Evolutionary conservation across 2,329 filamentous ascomycete species (phyloP).

Genomic region (Talaromyces sp.): DNA sequence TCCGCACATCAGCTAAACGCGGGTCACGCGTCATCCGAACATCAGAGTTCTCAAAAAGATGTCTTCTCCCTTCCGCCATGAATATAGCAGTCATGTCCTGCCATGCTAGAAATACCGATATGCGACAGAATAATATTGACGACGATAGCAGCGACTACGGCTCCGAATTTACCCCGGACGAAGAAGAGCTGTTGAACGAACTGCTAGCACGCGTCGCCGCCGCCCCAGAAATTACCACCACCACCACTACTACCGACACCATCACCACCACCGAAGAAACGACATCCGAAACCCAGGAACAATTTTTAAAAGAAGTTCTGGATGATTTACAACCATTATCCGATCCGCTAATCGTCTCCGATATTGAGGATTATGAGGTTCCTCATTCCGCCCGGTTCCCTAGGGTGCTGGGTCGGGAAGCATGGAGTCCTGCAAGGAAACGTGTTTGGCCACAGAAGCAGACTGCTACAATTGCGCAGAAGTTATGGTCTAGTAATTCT

Average conservation of each 20-base stretch:
- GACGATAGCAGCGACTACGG: conserved; percentile 54
- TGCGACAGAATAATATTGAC: neutral
- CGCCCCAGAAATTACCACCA: conserved; percentile 5
- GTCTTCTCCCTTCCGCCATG: neutral
- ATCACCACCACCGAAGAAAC: conserved; percentile 18
- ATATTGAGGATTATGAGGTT: conserved; percentile 43
- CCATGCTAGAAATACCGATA: neutral
- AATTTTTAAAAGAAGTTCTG: conserved; percentile 11
- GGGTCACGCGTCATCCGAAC: conserved; percentile 10
- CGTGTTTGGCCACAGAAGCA: conserved; percentile 18
- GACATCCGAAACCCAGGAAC: conserved; percentile 14
- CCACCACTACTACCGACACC: conserved; percentile 6
- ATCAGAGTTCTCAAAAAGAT: neutral
- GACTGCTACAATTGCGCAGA: neutral
- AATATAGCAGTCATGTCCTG: neutral
- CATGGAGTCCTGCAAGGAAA: conserved; percentile 28
- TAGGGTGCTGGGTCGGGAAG: conserved; percentile 38
- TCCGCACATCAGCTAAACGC: neutral
- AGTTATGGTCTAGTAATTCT: conserved; percentile 19
- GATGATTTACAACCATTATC: conserved; percentile 19
- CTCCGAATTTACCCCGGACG: conserved; percentile 56
- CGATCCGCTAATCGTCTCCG: conserved; percentile 24
- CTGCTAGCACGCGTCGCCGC: conserved; percentile 46
- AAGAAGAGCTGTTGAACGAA: conserved; percentile 50
- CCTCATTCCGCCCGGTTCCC: conserved; percentile 34